These are phyloP conservation scores for Hypoxylon fuscum DNA, from an alignment of 495 filamentous ascomycete species.

Conservation along the genomic window DNA sequence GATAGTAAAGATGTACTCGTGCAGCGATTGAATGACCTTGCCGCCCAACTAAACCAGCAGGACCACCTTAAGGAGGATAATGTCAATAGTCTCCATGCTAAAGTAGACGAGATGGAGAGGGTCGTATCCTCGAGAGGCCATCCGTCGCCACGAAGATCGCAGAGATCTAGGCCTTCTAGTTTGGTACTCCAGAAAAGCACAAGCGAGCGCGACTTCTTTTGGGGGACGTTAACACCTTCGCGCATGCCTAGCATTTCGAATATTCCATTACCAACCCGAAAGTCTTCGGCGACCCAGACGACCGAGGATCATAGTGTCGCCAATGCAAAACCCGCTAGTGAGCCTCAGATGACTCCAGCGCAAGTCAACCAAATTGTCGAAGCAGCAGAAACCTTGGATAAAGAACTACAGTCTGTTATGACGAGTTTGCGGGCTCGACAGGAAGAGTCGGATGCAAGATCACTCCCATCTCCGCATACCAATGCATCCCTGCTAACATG, in stretches of 20 bases:
- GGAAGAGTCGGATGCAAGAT: conserved; percentile 61
- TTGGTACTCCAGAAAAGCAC: conserved; percentile 17
- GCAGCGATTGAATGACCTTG: conserved; percentile 59
- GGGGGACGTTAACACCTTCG: conserved; percentile 29
- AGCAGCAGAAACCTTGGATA: conserved; percentile 53
- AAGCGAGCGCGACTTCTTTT: conserved; percentile 28
- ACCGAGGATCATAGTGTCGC: background rate
- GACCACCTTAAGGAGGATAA: conserved; percentile 38
- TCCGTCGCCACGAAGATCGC: conserved; percentile 16
- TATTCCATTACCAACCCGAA: conserved; percentile 17
- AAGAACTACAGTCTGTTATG: conserved; percentile 49
- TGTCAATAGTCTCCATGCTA: conserved; percentile 50
- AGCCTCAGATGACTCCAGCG: conserved; percentile 26
- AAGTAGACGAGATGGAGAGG: conserved; percentile 58
- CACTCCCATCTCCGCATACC: conserved; percentile 2
- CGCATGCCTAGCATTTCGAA: conserved; percentile 32
- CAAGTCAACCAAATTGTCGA: conserved; percentile 46
- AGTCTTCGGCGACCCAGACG: conserved; percentile 28
- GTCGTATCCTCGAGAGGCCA: conserved; percentile 38
- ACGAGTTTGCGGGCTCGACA: conserved; percentile 52
- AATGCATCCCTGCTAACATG: conserved; percentile 7
- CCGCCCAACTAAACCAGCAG: conserved; percentile 45
- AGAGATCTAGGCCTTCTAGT: conserved; percentile 28
- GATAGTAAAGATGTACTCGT: conserved; percentile 59
- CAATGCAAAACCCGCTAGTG: conserved; percentile 1